phyloP scores from a whole-genome alignment of 2,329 filamentous ascomycete species.

The Cladosporium sp. region DNA sequence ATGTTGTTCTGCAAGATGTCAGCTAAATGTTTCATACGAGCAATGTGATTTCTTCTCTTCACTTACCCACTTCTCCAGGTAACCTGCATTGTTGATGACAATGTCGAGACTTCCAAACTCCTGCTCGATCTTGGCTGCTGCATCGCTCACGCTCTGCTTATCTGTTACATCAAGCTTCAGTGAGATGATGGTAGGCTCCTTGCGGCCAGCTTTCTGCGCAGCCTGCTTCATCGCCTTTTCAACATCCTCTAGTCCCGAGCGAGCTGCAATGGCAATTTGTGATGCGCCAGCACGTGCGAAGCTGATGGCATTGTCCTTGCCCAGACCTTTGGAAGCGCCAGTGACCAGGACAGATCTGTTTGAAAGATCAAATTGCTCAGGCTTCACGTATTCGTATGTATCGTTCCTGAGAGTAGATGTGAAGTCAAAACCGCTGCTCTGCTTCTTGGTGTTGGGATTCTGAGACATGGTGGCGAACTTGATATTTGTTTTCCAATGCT shows the following conservation, averaged over 20 bases:
- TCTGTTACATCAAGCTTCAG: slow-evolving; percentile 44
- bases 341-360: slow-evolving; percentile 50
- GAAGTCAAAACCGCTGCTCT: slow-evolving; percentile 18
- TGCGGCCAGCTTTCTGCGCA: slow-evolving; percentile 30
- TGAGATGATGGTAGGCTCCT: slow-evolving; percentile 38
- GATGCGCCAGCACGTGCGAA: slow-evolving; percentile 54
- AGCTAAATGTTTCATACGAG: neutral
- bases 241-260: slow-evolving; percentile 43
- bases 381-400: slow-evolving; percentile 51
- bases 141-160: slow-evolving; percentile 33
- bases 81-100: slow-evolving; percentile 37
- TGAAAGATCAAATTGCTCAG: slow-evolving; percentile 27
- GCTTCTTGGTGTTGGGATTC: slow-evolving; percentile 1
- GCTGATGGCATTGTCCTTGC: slow-evolving; percentile 50
- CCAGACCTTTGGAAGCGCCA: slow-evolving; percentile 39
- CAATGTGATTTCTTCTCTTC: neutral
- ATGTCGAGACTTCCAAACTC: slow-evolving; percentile 34
- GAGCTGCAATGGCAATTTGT: slow-evolving; percentile 51
- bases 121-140: slow-evolving; percentile 31
- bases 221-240: slow-evolving; percentile 35
- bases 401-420: slow-evolving; percentile 28
- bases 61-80: slow-evolving; percentile 13
- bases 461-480: slow-evolving; percentile 8
- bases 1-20: slow-evolving; percentile 11
- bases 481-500: neutral